Base-by-base conservation (phyloP, 768 basidiomycete species). In the Rhodotorula toruloides region DNA sequence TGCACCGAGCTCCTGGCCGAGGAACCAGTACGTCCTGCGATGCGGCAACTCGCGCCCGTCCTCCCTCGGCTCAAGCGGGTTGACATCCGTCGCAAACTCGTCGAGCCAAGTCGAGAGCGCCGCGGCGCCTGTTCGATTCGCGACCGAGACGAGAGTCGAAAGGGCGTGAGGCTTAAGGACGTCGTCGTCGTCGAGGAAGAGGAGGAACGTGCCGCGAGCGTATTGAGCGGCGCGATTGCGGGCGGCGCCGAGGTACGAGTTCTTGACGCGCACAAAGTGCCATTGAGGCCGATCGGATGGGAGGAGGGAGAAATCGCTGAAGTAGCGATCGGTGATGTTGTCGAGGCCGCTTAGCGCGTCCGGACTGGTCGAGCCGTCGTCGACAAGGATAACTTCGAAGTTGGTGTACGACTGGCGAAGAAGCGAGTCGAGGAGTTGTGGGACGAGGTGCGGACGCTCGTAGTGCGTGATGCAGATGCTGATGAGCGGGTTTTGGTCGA, bases 171-270 rank as follows among this genome's bases (percentile, higher is more conserved):
- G 70, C 52, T 72, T 72, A 55, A 72, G 63, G 9, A 72, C 70
- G 46, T 72, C 70, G 56, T 72, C 70, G 46, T 72, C 70, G 60
- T 72, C 70, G 42, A 72, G 61, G 63, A 72, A 72, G 55, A 72
- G 63, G 9, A 67, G 52, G 46, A 57, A 72, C 1, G 47, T 31
- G 6, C 56, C 58, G 5, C 40, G 27, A 7, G 70, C 48, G 17
- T 17, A 8, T 12, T 29, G n/a, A 1, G 66, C 66, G 14, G 66
- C 70, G 27, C 55, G 36, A 21, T 72, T 68, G 43, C 70, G 58
- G 7, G 70, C 66, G 40, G 68, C 70, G 59, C 70, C 70, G 44
- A 72, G 59, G 48, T 72, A 72, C 7, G 60, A 44, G 58, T 72
- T 72, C 27, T 21, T 4, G 59, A n/a, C 54, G 13, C 59, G 54